Percentiles rank a stretch among this genome's conserved stretches.
Evolutionary conservation across 208 protist species (phyloP).

Genomic region (Kentomonas sorsogonicus): DNA sequence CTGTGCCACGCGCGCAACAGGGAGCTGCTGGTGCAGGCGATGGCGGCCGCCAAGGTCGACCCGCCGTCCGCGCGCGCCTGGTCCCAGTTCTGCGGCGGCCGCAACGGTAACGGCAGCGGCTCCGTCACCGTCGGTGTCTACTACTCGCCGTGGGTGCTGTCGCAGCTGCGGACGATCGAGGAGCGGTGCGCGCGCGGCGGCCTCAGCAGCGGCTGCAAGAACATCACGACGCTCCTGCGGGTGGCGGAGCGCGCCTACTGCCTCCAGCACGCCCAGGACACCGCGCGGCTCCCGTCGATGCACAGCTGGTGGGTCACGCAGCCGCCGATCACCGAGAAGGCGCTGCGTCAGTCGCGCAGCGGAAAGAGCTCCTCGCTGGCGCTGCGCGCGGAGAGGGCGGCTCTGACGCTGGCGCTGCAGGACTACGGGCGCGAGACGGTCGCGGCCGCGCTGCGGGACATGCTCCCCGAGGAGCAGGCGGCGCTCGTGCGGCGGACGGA

Average conservation of each 20-base stretch:
- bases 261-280: too few species aligned
- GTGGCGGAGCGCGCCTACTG: too few species aligned
- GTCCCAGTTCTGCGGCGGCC: constrained; percentile 41
- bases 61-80: constrained; percentile 41
- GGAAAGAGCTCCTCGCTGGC: too few species aligned
- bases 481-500: too few species aligned
- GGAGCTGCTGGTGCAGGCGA: constrained; percentile 33
- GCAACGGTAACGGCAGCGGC: constrained; percentile 46
- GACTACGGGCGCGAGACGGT: constrained; percentile 21
- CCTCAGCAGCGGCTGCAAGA: too few species aligned
- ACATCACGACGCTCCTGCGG: too few species aligned
- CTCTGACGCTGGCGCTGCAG: constrained; percentile 15
- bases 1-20: constrained; percentile 40
- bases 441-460: constrained; percentile 21
- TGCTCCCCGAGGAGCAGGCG: constrained; percentile 14
- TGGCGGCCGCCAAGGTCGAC: constrained; percentile 25
- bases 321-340: too few species aligned
- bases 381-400: constrained; percentile 9
- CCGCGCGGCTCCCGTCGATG: too few species aligned
- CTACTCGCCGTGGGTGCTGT: constrained; percentile 34
- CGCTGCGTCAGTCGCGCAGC: too few species aligned
- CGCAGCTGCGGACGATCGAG: constrained; percentile 32
- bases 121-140: constrained; percentile 54
- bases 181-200: constrained; percentile 36
- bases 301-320: too few species aligned